Conservation (phyloP, 176 grass and related monocot genomes). For the Eremochloa ophiuroides region DNA sequence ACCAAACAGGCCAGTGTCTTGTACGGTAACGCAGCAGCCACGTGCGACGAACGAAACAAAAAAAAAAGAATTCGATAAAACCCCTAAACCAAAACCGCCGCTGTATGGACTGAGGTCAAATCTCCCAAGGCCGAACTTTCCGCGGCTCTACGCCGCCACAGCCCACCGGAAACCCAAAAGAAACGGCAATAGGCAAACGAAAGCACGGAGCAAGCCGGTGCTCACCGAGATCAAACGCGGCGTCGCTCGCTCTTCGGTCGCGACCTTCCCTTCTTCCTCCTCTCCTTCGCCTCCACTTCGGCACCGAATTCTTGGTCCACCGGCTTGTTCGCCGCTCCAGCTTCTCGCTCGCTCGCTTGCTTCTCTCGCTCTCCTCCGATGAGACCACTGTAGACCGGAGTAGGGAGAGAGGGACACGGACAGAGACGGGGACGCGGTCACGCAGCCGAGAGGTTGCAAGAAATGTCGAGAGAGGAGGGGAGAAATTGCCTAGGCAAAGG, state of each 20-base stretch:
- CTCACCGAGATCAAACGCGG: slow-evolving; percentile 36
- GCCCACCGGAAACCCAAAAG: neutral
- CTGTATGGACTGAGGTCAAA: neutral
- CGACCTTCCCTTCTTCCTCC: neutral
- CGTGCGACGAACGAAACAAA: neutral
- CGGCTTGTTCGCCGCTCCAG: slow-evolving; percentile 5
- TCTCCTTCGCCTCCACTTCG: neutral
- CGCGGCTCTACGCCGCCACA: neutral
- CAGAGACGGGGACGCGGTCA: neutral
- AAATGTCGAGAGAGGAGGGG: slow-evolving; percentile 19
- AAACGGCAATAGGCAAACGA: neutral
- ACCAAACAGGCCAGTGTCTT: neutral
- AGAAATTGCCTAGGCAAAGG: slow-evolving; percentile 8
- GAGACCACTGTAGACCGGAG: neutral
- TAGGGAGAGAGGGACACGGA: neutral
- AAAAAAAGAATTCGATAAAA: neutral
- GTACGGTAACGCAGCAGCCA: neutral
- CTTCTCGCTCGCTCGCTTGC: slow-evolving; percentile 20
- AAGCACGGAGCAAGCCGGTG: neutral
- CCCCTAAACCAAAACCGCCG: neutral
- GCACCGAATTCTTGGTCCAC: slow-evolving; percentile 10
- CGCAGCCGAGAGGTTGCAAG: slow-evolving; percentile 36
- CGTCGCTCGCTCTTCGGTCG: neutral
- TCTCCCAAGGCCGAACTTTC: slow-evolving; percentile 9
- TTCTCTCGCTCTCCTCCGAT: neutral